A percentile compares a stretch with the other conserved stretches of the same genome.
Conservation (phyloP, 208 protist species). For the Naegleria gruberi region DNA sequence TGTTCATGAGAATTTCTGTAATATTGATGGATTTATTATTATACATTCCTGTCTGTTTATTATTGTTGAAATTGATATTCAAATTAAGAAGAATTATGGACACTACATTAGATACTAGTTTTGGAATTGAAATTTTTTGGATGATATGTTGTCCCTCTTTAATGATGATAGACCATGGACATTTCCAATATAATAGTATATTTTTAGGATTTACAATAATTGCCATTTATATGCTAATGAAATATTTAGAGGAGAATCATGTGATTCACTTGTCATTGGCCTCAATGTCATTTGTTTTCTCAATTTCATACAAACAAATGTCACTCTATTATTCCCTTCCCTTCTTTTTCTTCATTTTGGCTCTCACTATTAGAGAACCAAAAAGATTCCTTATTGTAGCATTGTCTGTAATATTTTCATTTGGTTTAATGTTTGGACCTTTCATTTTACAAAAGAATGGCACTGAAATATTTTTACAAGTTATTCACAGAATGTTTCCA, state of each 20-base stretch:
- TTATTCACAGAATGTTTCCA: constrained; percentile 70
- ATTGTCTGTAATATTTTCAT: constrained; percentile 34
- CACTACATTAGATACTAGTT: too few species aligned
- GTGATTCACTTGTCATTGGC: constrained; percentile 13
- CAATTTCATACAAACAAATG: constrained; percentile 77
- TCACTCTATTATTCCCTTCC: constrained; percentile 64
- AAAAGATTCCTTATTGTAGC: constrained; percentile 26
- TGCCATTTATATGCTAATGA: constrained; percentile 16
- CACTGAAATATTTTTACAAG: constrained; percentile 22
- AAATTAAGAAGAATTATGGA: not conserved
- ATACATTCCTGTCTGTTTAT: constrained; percentile 42
- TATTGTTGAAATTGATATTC: not conserved
- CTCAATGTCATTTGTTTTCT: constrained; percentile 38
- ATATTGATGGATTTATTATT: constrained; percentile 57
- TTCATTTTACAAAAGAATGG: constrained; percentile 25
- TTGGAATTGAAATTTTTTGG: not conserved
- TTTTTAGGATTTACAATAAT: constrained; percentile 56
- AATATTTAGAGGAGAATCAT: not conserved
- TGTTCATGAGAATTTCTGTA: constrained; percentile 70
- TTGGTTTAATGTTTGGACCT: constrained; percentile 40
- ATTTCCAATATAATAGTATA: constrained; percentile 75
- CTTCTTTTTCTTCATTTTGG: constrained; percentile 52
- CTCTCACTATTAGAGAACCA: not conserved
- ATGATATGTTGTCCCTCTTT: constrained; percentile 48
- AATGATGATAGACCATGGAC: constrained; percentile 79